Base-by-base conservation (phyloP, 1,139 yeast species). In the Lodderomyces pseudojiufengensis region DNA sequence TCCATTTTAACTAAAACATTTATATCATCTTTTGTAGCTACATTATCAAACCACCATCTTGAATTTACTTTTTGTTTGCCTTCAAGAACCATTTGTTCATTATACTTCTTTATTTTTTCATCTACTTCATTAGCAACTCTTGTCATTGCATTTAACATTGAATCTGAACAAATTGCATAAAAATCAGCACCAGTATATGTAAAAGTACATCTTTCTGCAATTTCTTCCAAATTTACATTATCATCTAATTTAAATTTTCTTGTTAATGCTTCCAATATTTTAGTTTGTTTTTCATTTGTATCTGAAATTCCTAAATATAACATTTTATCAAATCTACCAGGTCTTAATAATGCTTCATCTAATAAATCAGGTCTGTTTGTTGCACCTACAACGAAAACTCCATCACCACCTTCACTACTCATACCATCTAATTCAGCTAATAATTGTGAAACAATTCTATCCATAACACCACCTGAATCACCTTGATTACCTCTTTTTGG, bases 401-500 rank as follows among this genome's bases (percentile, higher is more conserved):
- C 97, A 43, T 88, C 96, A 9, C 95, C 92, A 15, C 62, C 60
- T 35, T 50, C 54, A 30, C 61, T 63, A 53, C 94, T 83, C 97
- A 90, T 90, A 27, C 97, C 97, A 54, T 92, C 98, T 33, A 92
- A 67, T 57, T 92, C 98, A 0, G 97, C 96, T 34, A 92, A 68
- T 33, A 92, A 66, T 58, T 92, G 98, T 0, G 97, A 88, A 1
- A 92, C 98, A 48, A 92, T 92, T 59, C 98, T 76, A 57, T 92
- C 97, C 97, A 90, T 90, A 4, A 90, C 97, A 45, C 97, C 97
- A 16, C 97, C 97, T 2, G 97, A 87, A 59, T 92, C 97, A 24
- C 97, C 97, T 55, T 90, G 97, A 55, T 92, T 90, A 29, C 97
- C 97, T 65, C 97, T 79, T 57, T 92, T 90, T 1, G 97, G 97